Base-by-base conservation (phyloP, 225 moss, liverwort and hornwort genomes). In the Pseudisothecium myosuroides region DNA sequence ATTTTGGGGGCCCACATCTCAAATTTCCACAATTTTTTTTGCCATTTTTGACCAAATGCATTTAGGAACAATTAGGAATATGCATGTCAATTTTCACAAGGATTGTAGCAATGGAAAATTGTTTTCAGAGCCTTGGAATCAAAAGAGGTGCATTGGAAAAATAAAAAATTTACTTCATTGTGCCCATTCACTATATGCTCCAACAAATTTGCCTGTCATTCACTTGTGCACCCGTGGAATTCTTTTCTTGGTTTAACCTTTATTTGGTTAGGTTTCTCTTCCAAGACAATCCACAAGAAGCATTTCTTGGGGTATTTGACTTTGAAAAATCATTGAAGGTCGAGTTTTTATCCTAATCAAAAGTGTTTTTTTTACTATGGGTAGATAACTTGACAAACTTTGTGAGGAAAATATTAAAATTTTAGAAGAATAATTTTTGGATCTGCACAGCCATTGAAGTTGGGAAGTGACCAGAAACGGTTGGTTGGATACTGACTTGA, bases 361-460 rank as follows among this genome's bases (percentile, higher is more conserved):
- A 26, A 41, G 13, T 15, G n/a, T 29, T 29, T 10, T 73, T 75
- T 17, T 1, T 0, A 41, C 3, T 27, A 6, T 11, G 0, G 18
- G 47, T 18, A 45, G 18, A 47, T 6, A 4, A 32, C 19, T 74
- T 47, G 7, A 49, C 1, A 1, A 49, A 31, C 7, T 76, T 34
- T 11, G 19, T 18, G 19, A 18, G 8, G 11, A 75, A 31, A 47
- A 20, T 19, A 12, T 76, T 76, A 5, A 76, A 76, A 34, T 34
- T 34, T 34, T 0, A 11, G 20, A 19, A 49, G 32, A 31, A 34
- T 1, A 10, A 17, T 17, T 17, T 5, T 9, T 17, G 11, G 1
- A 32, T 20, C 1, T 1, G 0, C 0, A 0, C 0, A 50, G 11
- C 34, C 32, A 2, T 13, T 54, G 5, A 36, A 54, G 36, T 76